Base-by-base conservation (phyloP, 23 red algal genomes). In the Chondrus crispus region DNA sequence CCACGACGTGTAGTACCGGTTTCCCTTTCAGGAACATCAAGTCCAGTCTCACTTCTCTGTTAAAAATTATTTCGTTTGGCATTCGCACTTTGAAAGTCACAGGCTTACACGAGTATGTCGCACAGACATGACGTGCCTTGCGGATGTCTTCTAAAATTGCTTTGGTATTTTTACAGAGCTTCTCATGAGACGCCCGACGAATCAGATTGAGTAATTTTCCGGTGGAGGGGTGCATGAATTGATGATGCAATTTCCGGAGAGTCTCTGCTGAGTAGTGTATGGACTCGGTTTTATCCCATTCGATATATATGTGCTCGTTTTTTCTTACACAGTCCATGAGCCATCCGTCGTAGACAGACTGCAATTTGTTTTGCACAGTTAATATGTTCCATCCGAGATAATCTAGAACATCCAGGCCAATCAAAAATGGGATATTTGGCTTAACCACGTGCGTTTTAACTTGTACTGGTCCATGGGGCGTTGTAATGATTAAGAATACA, bases 1-100 rank as follows among this genome's bases (percentile, higher is more conserved):
- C 46, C 14, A 85, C 73, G 32, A 85, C 45, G 62, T 93, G 89
- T 71, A 93, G 54, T 4, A 84, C 60, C 19, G 89, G 52, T 13
- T 64, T 47, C 5, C 38, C 48, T 28, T 93, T 36, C 39, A 93
- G 32, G 0, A 20, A 90, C 64, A 93, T 47, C 41, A 93, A n/a
- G 54, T 76, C 80, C 19, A 76, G 1, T 10, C 36, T 50, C 3
- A 93, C n/a, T 47, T 50, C 48, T 24, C 74, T 13, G 47, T 74
- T 93, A 33, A 85, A 93, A 20, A 14, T 45, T 35, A 62, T n/a
- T n/a, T n/a, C n/a, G n/a, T n/a, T n/a, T n/a, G n/a, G n/a, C n/a
- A n/a, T n/a, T n/a, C n/a, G n/a, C n/a, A n/a, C n/a, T n/a, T n/a
- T n/a, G n/a, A n/a, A n/a, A n/a, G n/a, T n/a, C n/a, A n/a, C n/a